Base-by-base conservation (phyloP, 2,329 filamentous ascomycete genomes). In the Cytospora piceicola region DNA sequence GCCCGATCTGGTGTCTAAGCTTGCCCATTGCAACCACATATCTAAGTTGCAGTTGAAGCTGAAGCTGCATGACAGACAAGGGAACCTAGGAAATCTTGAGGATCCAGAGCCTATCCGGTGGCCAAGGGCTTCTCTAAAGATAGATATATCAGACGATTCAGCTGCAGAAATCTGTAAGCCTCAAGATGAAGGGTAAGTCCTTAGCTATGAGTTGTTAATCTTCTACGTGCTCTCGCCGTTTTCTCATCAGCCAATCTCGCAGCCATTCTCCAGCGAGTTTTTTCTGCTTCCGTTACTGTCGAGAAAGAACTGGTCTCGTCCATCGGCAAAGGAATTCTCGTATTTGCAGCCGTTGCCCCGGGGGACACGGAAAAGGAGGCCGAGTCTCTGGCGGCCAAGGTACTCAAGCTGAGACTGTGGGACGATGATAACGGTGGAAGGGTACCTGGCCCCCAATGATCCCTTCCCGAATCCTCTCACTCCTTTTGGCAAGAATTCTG, bases 241-340 rank as follows among this genome's bases (percentile, higher is more conserved):
- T 42, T 62, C 66, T 69, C 61, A 69, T 61, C 4, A 36, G 53
- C 59, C 58, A 71, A 15, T 36, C 64, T 61, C 67, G 61, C 74
- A 97, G 95, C 93, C 62, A 92, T 99, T 67, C 81, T 98, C 61
- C 95, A 99, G 79, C 88, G 95, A 70, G 95, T 99, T 60, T 88
- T 97, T 67, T 98, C 94, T 53, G 94, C 94, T 67, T 97, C 94
- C 9, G 95, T 99, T 72, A 95, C 93, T 1, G 94, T 99, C 61
- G 94, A 99, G 75, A 90, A 92, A 74, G 85, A 96, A 75, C 81
- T 97, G 34, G 86, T 99, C 55, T 98, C 95, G 1, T 91, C 90
- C 3, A 98, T 99, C 73, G 92, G 93, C 67, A 92, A 90, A 77
- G 95, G 95, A 34, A 80, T 99, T 53, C 83, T 99, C 8, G 93